Base-by-base conservation (phyloP, 306 rosid species). In the Benincasa hispida region DNA sequence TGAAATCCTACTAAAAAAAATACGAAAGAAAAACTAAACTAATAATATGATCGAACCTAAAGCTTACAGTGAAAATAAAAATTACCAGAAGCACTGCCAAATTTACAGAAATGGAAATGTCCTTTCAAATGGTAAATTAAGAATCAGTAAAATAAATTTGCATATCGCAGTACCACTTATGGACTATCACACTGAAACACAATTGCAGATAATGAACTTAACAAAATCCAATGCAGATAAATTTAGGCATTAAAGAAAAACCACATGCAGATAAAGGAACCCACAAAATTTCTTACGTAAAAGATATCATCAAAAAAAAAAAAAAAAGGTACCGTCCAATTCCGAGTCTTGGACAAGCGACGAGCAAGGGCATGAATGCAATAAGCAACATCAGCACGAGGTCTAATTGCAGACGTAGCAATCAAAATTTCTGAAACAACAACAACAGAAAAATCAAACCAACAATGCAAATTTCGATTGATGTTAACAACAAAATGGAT, bases 331-430 rank as follows among this genome's bases (percentile, higher is more conserved):
- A 92, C 99, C 97, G 99, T 95, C 99, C 99, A 95, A 89, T 95
- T 95, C 35, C 95, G 91, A 5, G 98, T 92, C 84, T 95, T 95
- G 72, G 88, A 85, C 82, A 95, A 79, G 6, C 99, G 85, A 21
- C 98, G 91, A 1, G 96, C 84, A 69, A 95, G 98, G 5, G 98
- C 93, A 83, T 87, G 97, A 87, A 95, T 89, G 83, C 99, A 95
- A 81, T 95, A 95, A 28, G 99, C 98, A 84, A 95, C 98, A 88
- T 95, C 99, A 25, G 99, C 99, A 73, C 99, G 83, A 0, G 98
- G 98, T 6, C 98, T 85, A 85, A 89, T 82, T 50, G 98, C 89
- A 58, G 99, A 85, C 8, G 99, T 90, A 81, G 98, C 98, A 86
- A 84, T 27, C 85, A 88, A 54, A 75, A 88, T 84, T 63, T 88